phyloP scores from a whole-genome alignment of 2,329 filamentous ascomycete genomes.

The Claviceps sp. region DNA sequence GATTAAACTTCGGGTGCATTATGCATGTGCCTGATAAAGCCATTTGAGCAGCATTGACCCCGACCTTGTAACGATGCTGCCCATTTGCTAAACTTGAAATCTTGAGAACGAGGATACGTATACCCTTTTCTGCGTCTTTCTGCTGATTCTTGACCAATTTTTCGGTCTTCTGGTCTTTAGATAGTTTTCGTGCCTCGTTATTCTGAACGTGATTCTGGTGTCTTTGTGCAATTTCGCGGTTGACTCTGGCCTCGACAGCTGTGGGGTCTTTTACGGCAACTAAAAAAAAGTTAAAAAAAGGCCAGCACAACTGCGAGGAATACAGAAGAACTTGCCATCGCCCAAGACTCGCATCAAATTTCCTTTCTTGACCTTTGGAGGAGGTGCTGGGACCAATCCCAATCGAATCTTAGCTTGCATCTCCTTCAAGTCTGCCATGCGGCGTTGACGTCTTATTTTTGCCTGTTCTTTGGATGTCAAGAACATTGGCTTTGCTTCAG shows the following conservation, averaged over 20 bases:
- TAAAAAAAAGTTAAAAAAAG: constrained; percentile 7
- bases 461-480: constrained; percentile 83
- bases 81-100: constrained; percentile 83
- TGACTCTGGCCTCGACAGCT: constrained; percentile 88
- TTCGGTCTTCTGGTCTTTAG: constrained; percentile 73
- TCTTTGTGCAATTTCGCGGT: constrained; percentile 81
- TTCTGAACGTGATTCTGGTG: constrained; percentile 60
- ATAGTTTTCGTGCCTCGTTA: constrained; percentile 79
- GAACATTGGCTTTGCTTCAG: constrained; percentile 77
- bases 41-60: constrained; percentile 81
- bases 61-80: constrained; percentile 85
- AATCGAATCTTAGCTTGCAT: constrained; percentile 91
- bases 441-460: constrained; percentile 76
- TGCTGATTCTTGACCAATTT: constrained; percentile 76
- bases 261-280: constrained; percentile 84
- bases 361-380: constrained; percentile 91
- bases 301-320: background rate
- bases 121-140: constrained; percentile 74
- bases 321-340: constrained; percentile 41
- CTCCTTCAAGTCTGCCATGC: constrained; percentile 90
- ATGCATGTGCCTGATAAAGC: constrained; percentile 81
- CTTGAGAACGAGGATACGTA: constrained; percentile 78
- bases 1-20: constrained; percentile 75
- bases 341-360: constrained; percentile 97
- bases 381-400: constrained; percentile 76